These are phyloP conservation scores for Trebouxia gelatinosa DNA, from an alignment of 163 green algal genomes.

Conservation along the genomic window DNA sequence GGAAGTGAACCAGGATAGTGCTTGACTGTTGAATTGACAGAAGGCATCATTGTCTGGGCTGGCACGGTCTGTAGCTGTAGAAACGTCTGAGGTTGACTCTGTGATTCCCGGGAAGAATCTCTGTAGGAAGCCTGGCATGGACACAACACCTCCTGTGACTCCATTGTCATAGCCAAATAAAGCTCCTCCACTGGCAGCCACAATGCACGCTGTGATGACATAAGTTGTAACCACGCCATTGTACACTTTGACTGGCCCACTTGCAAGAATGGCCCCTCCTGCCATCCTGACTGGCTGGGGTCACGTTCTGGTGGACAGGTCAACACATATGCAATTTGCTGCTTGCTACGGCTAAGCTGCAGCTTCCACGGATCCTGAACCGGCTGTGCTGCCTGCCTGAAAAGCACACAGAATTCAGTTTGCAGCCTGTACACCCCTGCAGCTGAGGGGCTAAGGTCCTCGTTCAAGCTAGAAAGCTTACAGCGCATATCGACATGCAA, in stretches of 20 bases:
- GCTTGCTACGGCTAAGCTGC: too few species aligned
- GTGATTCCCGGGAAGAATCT: conserved; percentile 34
- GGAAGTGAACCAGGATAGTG: conserved; percentile 45
- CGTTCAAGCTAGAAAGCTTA: too few species aligned
- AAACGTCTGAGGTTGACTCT: neutral
- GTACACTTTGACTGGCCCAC: conserved; percentile 30
- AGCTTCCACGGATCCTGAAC: too few species aligned
- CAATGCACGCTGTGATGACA: conserved; percentile 38
- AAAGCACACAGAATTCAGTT: too few species aligned
- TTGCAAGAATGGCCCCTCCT: conserved; percentile 22
- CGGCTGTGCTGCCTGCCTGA: too few species aligned
- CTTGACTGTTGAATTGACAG: conserved; percentile 40
- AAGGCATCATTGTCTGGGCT: conserved; percentile 27
- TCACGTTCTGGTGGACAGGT: too few species aligned
- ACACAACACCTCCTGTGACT: conserved; percentile 38
- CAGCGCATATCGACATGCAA: too few species aligned
- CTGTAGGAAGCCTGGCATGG: conserved; percentile 35
- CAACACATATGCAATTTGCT: too few species aligned
- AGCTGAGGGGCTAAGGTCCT: too few species aligned
- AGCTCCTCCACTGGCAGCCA: conserved; percentile 37
- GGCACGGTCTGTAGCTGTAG: neutral
- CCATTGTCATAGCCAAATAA: conserved; percentile 42
- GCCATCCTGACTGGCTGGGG: conserved; percentile 16
- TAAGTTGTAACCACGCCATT: conserved; percentile 34
- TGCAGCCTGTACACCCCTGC: too few species aligned